Base-by-base conservation (phyloP, 257 asterid species). In the Mentha longifolia region DNA sequence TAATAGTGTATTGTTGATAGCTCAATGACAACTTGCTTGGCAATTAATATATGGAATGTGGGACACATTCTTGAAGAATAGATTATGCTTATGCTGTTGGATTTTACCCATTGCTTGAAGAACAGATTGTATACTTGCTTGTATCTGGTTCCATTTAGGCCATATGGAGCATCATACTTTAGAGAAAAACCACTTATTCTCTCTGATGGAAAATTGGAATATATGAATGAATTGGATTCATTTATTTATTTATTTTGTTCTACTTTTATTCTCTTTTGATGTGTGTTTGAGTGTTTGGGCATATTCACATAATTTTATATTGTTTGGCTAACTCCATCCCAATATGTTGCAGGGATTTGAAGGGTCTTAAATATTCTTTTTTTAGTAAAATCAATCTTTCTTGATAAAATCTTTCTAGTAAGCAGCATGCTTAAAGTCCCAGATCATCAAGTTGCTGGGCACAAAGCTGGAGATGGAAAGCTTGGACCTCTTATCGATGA, bases 401-500 rank as follows among this genome's bases (percentile, higher is more conserved):
- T 20, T 3, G 51, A 35, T 15, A 25, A 63, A 68, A 28, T 62
- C 45, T 19, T 62, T 16, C 31, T 1, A 30, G 37, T 37, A 69
- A 57, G 62, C 56, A 31, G 58, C 83, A 95, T 92, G 99, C 85
- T 95, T 60, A 89, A 85, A 86, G 73, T 82, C 67, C 97, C 99
- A 9, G 80, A 79, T 28, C 82, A 95, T 78, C 99, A 95, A 75
- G 99, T 95, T 68, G 97, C 99, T 20, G 99, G 99, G 1, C 99
- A 95, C 79, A 59, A 65, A 83, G 97, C 95, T 41, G 77, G 43
- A 9, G 68, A 30, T 3, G 98, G 98, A 67, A 80, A 68, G 54
- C 91, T 92, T 9, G 99, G 99, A 9, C 98, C 99, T 12, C 95
- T 91, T 8, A 63, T 88, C 7, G 99, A 91, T 68, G 97, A 88